Evolutionary conservation across 225 moss, liverwort and hornwort genomes (phyloP), one percentile per base, ranked within the genome.

Genomic region (Thuidium tamariscinum): DNA sequence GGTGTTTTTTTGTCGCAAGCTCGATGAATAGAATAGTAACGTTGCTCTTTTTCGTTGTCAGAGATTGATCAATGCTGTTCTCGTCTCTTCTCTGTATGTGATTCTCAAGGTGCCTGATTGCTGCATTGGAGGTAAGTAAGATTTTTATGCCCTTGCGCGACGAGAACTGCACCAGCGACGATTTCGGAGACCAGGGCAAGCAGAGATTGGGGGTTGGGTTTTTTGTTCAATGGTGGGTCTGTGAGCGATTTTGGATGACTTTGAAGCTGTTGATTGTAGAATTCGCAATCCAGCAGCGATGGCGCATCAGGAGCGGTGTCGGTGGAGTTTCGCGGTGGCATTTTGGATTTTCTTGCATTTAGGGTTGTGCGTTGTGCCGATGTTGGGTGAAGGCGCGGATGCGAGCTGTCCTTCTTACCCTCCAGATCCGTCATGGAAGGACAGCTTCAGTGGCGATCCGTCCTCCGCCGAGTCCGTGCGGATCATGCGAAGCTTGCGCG

Each of bases 401-500:
- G 69, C 4, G 13, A 41, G 60, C 2, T 87, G 87, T 83, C 87
- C 87, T 36, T n/a, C 83, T 10, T 87, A 87, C 69, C 87, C 87
- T 25, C 5, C 49, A 13, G 87, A 87, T 83, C 51, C 83, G 69
- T 59, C 83, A 32, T 94, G 94, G 94, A 90, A 86, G 86, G 72
- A 84, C 37, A 57, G 54, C 64, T 12, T 92, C 10, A 27, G 60
- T 59, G 69, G 48, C n/a, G 71, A 80, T 11, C 67, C 67, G 48
- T 13, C 56, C 5, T 60, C 54, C 11, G 77, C 73, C 29, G 41
- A 57, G 27, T 57, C 89, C 32, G n/a, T 92, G 81, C 90, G 80
- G 22, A 30, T 93, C 37, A 89, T 89, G 90, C 86, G 84, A 10
- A 88, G 74, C 56, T 78, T 94, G 87, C 92, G 94, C 13, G 57